Evolutionary conservation across 2,329 filamentous ascomycete species (phyloP).

Genomic region (Karstenula rhodostoma): DNA sequence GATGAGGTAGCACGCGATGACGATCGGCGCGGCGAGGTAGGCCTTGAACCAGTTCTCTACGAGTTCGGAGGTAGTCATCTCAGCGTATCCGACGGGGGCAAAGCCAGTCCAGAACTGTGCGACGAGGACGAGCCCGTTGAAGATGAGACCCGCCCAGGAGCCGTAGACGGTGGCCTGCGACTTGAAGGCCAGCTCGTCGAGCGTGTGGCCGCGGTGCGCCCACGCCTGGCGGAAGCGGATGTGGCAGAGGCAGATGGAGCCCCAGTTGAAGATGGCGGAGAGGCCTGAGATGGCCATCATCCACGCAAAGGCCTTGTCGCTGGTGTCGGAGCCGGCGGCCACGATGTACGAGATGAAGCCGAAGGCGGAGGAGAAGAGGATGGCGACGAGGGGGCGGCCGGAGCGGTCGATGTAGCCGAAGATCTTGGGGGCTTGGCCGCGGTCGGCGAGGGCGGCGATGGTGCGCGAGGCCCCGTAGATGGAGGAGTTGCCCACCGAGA

Average conservation of each 20-base stretch:
- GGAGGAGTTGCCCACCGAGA: constrained; percentile 87
- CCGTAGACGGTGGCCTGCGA: constrained; percentile 79
- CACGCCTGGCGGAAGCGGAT: constrained; percentile 69
- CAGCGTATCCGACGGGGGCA: constrained; percentile 71
- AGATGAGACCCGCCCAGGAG: constrained; percentile 77
- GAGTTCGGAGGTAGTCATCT: constrained; percentile 55
- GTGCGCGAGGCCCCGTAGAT: constrained; percentile 90
- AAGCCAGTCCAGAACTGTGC: constrained; percentile 88
- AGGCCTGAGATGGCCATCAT: constrained; percentile 74
- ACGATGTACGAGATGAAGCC: constrained; percentile 66
- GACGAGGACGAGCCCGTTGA: constrained; percentile 76
- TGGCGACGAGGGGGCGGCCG: constrained; percentile 64
- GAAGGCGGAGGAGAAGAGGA: constrained; percentile 58
- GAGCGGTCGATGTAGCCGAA: constrained; percentile 65
- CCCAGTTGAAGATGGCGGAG: constrained; percentile 77
- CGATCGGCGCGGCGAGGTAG: constrained; percentile 73
- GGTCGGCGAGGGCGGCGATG: constrained; percentile 84
- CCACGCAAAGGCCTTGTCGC: constrained; percentile 64
- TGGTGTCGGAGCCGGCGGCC: constrained; percentile 51
- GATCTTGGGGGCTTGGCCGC: constrained; percentile 63
- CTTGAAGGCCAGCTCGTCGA: constrained; percentile 78
- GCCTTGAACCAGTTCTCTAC: constrained; percentile 74
- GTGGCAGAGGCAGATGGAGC: constrained; percentile 68
- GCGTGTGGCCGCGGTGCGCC: constrained; percentile 64
- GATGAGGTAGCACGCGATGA: constrained; percentile 68